Evolutionary conservation across 2,329 filamentous ascomycete species (phyloP).

Genomic region (Colletotrichum tamarilloi): DNA sequence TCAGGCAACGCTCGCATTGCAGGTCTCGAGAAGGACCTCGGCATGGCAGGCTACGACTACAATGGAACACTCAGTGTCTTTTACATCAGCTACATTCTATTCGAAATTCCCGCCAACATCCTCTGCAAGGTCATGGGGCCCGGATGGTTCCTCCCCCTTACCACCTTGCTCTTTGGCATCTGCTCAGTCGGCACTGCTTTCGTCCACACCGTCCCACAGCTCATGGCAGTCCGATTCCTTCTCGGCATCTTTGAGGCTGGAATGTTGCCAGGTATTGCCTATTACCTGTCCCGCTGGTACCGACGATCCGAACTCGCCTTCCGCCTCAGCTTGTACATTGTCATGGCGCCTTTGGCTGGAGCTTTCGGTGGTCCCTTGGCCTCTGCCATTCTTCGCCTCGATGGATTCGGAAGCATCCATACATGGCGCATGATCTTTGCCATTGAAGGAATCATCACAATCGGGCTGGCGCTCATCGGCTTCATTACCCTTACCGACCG

Average conservation of each 20-base stretch:
- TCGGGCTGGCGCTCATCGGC: slow-evolving; percentile 62
- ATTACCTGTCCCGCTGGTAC: slow-evolving; percentile 75
- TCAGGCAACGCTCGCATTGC: slow-evolving; percentile 70
- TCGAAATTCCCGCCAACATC: slow-evolving; percentile 72
- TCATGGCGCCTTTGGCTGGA: slow-evolving; percentile 73
- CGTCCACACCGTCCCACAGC: slow-evolving; percentile 58
- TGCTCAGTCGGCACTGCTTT: slow-evolving; percentile 71
- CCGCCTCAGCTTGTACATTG: slow-evolving; percentile 71
- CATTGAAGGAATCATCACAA: slow-evolving; percentile 74
- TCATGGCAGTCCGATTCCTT: slow-evolving; percentile 68
- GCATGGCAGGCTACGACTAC: slow-evolving; percentile 68
- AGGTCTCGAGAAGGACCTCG: slow-evolving; percentile 66
- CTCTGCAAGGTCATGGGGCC: slow-evolving; percentile 73
- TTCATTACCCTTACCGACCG: slow-evolving; percentile 75
- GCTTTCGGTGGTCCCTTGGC: slow-evolving; percentile 75
- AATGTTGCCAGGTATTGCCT: slow-evolving; percentile 73
- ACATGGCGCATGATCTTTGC: slow-evolving; percentile 78
- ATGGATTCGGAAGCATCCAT: slow-evolving; percentile 64
- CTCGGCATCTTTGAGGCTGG: slow-evolving; percentile 73
- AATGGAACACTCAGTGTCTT: slow-evolving; percentile 71
- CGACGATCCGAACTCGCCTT: slow-evolving; percentile 71
- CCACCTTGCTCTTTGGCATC: slow-evolving; percentile 68
- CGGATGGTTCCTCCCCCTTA: slow-evolving; percentile 71
- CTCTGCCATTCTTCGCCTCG: slow-evolving; percentile 69
- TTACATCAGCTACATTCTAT: slow-evolving; percentile 74